These are phyloP conservation scores for Fagopyrum esculentum DNA, from an alignment of 148 eudicot genomes.

Conservation along the genomic window DNA sequence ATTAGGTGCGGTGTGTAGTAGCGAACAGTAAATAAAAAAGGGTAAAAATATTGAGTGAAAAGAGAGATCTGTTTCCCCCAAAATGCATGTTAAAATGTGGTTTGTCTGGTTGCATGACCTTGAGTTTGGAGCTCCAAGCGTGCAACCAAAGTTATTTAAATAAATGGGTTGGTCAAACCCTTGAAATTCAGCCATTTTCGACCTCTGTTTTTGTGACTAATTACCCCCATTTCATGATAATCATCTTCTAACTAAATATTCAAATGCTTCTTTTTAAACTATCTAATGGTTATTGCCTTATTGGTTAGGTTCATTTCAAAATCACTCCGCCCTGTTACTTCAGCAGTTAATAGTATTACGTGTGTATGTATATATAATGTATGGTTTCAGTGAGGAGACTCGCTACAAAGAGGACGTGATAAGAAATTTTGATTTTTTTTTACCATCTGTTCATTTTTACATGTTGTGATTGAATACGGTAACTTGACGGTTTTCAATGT, in stretches of 20 bases:
- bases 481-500: too few relatives aligned
- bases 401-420: too few relatives aligned
- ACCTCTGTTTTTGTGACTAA: conserved; percentile 11
- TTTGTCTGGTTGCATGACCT: conserved; percentile 42
- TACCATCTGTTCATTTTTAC: too few relatives aligned
- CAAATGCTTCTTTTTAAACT: not conserved
- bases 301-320: too few relatives aligned
- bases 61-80: conserved; percentile 11
- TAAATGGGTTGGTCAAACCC: conserved; percentile 26
- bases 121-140: conserved; percentile 46
- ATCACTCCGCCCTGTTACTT: too few relatives aligned
- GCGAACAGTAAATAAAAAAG: not conserved
- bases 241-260: not conserved
- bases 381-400: too few relatives aligned
- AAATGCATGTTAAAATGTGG: not conserved
- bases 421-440: too few relatives aligned
- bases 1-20: not conserved
- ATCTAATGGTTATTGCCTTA: too few relatives aligned
- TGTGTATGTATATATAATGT: too few relatives aligned
- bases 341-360: too few relatives aligned
- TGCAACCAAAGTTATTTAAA: conserved; percentile 25
- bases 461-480: too few relatives aligned
- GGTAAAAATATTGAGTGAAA: conserved; percentile 10
- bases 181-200: conserved; percentile 24
- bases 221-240: conserved; percentile 1